These are phyloP conservation scores for Clavispora vitiphila DNA, from an alignment of 805 yeast genomes.

Conservation along the genomic window DNA sequence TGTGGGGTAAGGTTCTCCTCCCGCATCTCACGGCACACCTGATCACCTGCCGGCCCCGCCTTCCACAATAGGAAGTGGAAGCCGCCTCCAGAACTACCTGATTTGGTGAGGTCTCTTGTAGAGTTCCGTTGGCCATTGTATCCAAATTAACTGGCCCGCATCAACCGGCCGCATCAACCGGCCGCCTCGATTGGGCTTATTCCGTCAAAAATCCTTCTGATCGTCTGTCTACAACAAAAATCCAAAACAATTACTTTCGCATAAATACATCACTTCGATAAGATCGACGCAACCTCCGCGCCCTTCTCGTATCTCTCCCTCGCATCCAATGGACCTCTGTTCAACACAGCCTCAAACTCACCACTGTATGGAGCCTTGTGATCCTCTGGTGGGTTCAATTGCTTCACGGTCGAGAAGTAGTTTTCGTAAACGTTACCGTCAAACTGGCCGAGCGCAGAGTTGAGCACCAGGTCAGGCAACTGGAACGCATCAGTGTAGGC, in stretches of 20 bases:
- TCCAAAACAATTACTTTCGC: neutral
- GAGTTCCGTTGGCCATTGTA: too few species aligned
- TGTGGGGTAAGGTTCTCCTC: slow-evolving; percentile 5
- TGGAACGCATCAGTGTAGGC: slow-evolving; percentile 18
- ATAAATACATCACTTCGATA: slow-evolving; percentile 9
- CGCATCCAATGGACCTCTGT: slow-evolving; percentile 10
- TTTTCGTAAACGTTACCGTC: slow-evolving; percentile 19
- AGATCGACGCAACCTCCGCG: slow-evolving; percentile 9
- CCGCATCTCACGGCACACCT: neutral
- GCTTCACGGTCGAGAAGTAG: slow-evolving; percentile 16
- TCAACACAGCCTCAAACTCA: slow-evolving; percentile 15
- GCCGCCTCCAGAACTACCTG: too few species aligned
- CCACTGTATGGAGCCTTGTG: slow-evolving; percentile 18
- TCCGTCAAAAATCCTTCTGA: too few species aligned
- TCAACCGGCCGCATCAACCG: too few species aligned
- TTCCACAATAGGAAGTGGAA: neutral
- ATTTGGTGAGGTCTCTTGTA: too few species aligned
- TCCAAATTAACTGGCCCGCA: too few species aligned
- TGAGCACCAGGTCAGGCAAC: slow-evolving; percentile 13
- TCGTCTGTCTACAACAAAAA: too few species aligned
- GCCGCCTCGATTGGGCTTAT: too few species aligned
- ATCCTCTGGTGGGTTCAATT: slow-evolving; percentile 13
- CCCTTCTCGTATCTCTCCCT: slow-evolving; percentile 13
- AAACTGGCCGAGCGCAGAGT: slow-evolving; percentile 15
- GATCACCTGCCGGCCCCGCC: neutral